phyloP scores from a whole-genome alignment of 2,329 filamentous ascomycete genomes.

The Microcyclospora tardicrescens region DNA sequence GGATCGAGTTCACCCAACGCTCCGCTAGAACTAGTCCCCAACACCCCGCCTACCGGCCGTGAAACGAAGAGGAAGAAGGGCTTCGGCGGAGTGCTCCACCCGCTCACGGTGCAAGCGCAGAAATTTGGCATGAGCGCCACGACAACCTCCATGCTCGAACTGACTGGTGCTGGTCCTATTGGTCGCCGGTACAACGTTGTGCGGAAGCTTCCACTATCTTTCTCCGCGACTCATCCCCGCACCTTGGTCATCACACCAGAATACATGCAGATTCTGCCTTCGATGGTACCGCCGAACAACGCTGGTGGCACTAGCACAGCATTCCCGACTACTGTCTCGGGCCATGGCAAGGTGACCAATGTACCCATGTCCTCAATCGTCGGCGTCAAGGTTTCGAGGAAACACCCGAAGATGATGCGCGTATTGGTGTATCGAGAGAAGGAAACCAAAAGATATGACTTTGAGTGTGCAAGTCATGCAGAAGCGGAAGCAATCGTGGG shows the following conservation, averaged over 20 bases:
- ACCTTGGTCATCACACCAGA: slow-evolving; percentile 72
- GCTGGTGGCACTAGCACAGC: slow-evolving; percentile 19
- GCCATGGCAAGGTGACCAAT: slow-evolving; percentile 53
- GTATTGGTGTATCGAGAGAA: slow-evolving; percentile 63
- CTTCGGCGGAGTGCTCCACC: slow-evolving; percentile 35
- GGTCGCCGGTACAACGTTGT: slow-evolving; percentile 64
- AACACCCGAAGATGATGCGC: slow-evolving; percentile 70
- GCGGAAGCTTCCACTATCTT: slow-evolving; percentile 70
- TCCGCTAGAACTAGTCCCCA: slow-evolving; percentile 41
- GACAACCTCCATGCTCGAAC: slow-evolving; percentile 30
- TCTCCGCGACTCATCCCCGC: slow-evolving; percentile 62
- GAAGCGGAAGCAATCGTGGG: slow-evolving; percentile 68
- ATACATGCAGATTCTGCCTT: slow-evolving; percentile 73
- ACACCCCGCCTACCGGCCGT: slow-evolving; percentile 23
- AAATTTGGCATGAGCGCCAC: slow-evolving; percentile 11
- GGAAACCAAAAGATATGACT: slow-evolving; percentile 73
- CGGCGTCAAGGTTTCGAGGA: slow-evolving; percentile 66
- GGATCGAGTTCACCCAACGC: slow-evolving; percentile 58
- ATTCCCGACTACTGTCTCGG: background rate
- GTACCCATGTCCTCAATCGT: slow-evolving; percentile 74
- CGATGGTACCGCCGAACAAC: slow-evolving; percentile 16
- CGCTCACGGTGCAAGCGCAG: slow-evolving; percentile 44
- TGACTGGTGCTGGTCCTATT: slow-evolving; percentile 11
- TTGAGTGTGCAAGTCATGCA: slow-evolving; percentile 58
- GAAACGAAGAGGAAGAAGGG: slow-evolving; percentile 17